phyloP scores from a whole-genome alignment of 352 stramenopile species.

The Phytophthora lateralis region DNA sequence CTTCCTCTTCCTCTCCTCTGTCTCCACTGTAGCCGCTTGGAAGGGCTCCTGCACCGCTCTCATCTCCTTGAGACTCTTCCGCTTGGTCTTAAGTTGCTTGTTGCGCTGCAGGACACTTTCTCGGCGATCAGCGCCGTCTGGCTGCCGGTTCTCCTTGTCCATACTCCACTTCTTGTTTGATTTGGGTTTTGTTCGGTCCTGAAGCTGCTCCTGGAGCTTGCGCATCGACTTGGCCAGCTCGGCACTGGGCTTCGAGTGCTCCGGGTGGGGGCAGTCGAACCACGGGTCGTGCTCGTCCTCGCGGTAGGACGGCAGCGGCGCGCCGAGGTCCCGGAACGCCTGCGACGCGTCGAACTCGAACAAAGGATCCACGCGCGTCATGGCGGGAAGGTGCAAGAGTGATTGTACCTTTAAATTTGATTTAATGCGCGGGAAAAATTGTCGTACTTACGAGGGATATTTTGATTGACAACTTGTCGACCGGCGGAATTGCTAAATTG shows the following conservation, averaged over 20 bases:
- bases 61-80: conserved; percentile 31
- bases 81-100: conserved; percentile 1
- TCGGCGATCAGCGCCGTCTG: conserved; percentile 8
- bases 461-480: neutral
- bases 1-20: conserved; percentile 13
- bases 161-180: conserved; percentile 5
- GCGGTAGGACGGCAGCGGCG: conserved; percentile 16
- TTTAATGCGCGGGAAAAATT: neutral
- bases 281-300: conserved; percentile 53
- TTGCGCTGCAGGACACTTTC: conserved; percentile 1
- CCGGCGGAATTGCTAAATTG: neutral
- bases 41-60: conserved; percentile 28
- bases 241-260: conserved; percentile 65
- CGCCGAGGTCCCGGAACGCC: conserved; percentile 58
- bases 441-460: neutral
- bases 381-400: conserved; percentile 4
- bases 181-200: neutral
- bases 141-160: conserved; percentile 47
- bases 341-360: conserved; percentile 83
- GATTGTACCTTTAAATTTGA: conserved; percentile 1
- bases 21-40: conserved; percentile 16
- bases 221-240: conserved; percentile 41
- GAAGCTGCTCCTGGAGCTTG: conserved; percentile 18
- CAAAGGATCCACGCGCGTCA: conserved; percentile 49
- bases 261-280: conserved; percentile 62